Evolutionary conservation across 108 stramenopile species (phyloP).

Genomic region (Stephanodiscus triporus): DNA sequence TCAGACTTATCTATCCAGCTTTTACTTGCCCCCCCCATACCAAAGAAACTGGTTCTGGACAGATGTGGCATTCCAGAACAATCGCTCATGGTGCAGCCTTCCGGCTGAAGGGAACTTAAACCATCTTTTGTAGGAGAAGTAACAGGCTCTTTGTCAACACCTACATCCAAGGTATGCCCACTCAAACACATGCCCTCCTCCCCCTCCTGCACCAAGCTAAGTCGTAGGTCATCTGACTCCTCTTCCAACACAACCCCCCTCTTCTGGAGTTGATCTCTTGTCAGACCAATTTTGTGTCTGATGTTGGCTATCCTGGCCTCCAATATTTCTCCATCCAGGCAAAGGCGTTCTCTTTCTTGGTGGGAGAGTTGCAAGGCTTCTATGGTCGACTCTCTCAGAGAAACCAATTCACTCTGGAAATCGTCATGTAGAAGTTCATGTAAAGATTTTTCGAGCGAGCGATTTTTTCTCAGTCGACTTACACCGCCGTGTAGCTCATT

Average conservation of each 20-base stretch:
- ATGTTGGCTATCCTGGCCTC: slow-evolving; percentile 3
- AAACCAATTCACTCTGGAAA: not conserved
- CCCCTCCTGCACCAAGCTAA: not conserved
- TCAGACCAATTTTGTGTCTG: not conserved
- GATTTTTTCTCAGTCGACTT: not conserved
- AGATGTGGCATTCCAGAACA: not conserved
- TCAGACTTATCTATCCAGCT: not conserved
- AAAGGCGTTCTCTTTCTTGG: slow-evolving; percentile 5
- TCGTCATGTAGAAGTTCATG: not conserved
- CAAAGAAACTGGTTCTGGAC: not conserved
- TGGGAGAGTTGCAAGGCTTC: not conserved
- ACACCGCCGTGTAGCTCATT: not conserved
- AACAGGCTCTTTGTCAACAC: not conserved
- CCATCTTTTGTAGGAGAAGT: not conserved
- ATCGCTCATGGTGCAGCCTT: not conserved
- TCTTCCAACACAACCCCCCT: not conserved
- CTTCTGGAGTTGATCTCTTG: not conserved
- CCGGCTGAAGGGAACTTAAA: not conserved
- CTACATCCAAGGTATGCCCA: not conserved
- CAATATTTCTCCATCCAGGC: not conserved
- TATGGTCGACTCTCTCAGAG: slow-evolving; percentile 1
- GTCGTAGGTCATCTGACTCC: not conserved
- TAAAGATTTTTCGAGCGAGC: not conserved
- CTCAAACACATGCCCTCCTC: not conserved
- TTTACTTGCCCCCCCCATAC: not conserved